These are phyloP conservation scores for Diphasiastrum complanatum DNA, from an alignment of 83 land plant genomes.

Conservation along the genomic window DNA sequence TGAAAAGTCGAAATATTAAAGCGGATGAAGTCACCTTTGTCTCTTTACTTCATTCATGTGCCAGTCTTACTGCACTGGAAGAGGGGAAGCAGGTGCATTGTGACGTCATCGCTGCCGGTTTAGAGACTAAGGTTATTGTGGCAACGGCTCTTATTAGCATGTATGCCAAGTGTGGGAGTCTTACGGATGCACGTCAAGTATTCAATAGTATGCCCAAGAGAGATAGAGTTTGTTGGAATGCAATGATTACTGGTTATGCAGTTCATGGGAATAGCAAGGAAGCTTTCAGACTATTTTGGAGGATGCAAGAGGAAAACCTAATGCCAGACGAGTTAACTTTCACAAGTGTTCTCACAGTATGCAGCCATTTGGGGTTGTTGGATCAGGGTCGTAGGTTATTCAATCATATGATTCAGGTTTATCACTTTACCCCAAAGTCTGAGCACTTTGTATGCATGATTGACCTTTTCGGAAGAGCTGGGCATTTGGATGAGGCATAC, in stretches of 20 bases:
- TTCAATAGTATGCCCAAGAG: constrained; percentile 26
- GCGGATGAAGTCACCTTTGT: constrained; percentile 32
- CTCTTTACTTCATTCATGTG: constrained; percentile 34
- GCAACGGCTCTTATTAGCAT: constrained; percentile 53
- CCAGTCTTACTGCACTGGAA: constrained; percentile 26
- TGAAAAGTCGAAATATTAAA: neutral
- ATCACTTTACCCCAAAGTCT: constrained; percentile 11
- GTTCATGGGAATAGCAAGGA: constrained; percentile 44
- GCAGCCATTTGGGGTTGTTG: constrained; percentile 41
- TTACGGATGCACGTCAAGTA: constrained; percentile 36
- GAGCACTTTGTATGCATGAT: neutral
- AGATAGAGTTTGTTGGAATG: constrained; percentile 44
- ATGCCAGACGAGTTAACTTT: constrained; percentile 44
- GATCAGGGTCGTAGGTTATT: constrained; percentile 43
- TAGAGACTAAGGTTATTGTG: constrained; percentile 24
- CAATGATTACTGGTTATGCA: constrained; percentile 38
- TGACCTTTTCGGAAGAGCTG: constrained; percentile 45
- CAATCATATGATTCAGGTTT: constrained; percentile 24
- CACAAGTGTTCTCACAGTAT: constrained; percentile 43
- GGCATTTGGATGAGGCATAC: constrained; percentile 47
- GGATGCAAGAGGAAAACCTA: constrained; percentile 28
- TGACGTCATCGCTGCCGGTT: constrained; percentile 25
- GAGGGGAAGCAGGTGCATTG: constrained; percentile 42
- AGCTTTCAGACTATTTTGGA: constrained; percentile 29
- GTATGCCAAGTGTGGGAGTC: constrained; percentile 44